Percentiles rank a stretch among this genome's conserved stretches.
These are phyloP conservation scores for Globisporangium perplexum DNA, from an alignment of 352 stramenopile genomes.

Conservation along the genomic window DNA sequence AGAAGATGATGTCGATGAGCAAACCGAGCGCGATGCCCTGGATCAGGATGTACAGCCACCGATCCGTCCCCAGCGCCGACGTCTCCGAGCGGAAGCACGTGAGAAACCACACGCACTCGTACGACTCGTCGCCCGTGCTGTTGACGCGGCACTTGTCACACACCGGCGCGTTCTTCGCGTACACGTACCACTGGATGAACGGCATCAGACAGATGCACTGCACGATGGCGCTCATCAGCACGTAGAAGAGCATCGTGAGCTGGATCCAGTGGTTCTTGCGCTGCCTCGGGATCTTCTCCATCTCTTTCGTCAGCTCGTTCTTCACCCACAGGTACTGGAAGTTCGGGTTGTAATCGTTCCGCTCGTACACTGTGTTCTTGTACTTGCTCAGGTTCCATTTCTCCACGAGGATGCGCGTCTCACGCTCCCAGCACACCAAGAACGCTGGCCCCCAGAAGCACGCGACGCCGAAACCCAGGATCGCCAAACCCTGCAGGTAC, in stretches of 20 bases:
- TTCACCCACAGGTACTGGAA: conserved; percentile 87
- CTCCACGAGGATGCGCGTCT: conserved; percentile 82
- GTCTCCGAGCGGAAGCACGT: conserved; percentile 75
- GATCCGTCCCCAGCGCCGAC: conserved; percentile 75
- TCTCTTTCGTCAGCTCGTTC: conserved; percentile 83
- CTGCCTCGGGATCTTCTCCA: conserved; percentile 83
- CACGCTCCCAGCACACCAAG: conserved; percentile 78
- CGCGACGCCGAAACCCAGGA: conserved; percentile 65
- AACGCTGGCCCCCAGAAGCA: conserved; percentile 84
- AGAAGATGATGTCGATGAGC: conserved; percentile 88
- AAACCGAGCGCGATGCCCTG: conserved; percentile 78
- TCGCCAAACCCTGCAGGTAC: conserved; percentile 64
- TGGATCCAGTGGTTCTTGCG: conserved; percentile 85
- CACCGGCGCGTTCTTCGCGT: conserved; percentile 78
- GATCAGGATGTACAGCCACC: conserved; percentile 87
- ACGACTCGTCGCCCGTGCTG: conserved; percentile 26
- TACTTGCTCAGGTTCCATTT: conserved; percentile 88
- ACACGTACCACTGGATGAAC: conserved; percentile 90
- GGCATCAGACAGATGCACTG: conserved; percentile 80
- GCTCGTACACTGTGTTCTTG: conserved; percentile 87
- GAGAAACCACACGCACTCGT: conserved; percentile 76
- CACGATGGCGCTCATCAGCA: conserved; percentile 63
- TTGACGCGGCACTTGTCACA: conserved; percentile 51
- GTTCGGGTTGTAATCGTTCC: conserved; percentile 79
- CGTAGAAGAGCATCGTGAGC: conserved; percentile 83